Evolutionary conservation across 257 asterid species (phyloP).

Genomic region (Ilex asprella): DNA sequence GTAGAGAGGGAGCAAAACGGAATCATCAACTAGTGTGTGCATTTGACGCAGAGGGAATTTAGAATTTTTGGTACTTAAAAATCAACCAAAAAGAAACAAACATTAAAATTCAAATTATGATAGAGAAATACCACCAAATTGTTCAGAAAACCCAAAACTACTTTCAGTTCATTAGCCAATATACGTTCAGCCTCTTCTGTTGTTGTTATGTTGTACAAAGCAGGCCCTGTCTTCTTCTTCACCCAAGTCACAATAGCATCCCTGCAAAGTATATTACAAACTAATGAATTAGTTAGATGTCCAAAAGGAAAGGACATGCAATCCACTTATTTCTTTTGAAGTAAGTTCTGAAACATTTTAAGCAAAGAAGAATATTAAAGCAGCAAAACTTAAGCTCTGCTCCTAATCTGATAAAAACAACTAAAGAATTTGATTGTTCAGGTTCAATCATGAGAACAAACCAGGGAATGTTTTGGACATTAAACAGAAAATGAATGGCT

Average conservation of each 20-base stretch:
- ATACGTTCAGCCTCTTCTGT: slow-evolving; percentile 78
- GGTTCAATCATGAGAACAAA: too few relatives aligned
- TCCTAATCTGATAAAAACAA: too few relatives aligned
- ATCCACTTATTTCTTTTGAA: background rate
- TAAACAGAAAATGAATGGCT: too few relatives aligned
- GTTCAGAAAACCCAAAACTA: slow-evolving; percentile 75
- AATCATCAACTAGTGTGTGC: background rate
- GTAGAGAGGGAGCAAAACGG: background rate
- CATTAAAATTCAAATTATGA: background rate
- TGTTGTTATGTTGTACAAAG: slow-evolving; percentile 59
- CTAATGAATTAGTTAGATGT: background rate
- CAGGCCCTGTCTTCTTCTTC: slow-evolving; percentile 88
- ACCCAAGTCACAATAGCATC: slow-evolving; percentile 85
- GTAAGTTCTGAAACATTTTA: too few relatives aligned
- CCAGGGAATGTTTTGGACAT: too few relatives aligned
- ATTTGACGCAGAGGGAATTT: background rate
- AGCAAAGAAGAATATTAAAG: too few relatives aligned
- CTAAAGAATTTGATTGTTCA: too few relatives aligned
- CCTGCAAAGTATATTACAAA: slow-evolving; percentile 24
- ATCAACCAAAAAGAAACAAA: background rate
- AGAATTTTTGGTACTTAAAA: background rate
- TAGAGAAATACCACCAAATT: slow-evolving; percentile 50
- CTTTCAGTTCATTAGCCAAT: slow-evolving; percentile 49
- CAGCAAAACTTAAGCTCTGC: too few relatives aligned
- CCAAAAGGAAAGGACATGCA: background rate